Percentiles rank a stretch among this genome's conserved stretches.
Conservation (phyloP, 441 rosid species). For the Pelargonium myrrhifolium region DNA sequence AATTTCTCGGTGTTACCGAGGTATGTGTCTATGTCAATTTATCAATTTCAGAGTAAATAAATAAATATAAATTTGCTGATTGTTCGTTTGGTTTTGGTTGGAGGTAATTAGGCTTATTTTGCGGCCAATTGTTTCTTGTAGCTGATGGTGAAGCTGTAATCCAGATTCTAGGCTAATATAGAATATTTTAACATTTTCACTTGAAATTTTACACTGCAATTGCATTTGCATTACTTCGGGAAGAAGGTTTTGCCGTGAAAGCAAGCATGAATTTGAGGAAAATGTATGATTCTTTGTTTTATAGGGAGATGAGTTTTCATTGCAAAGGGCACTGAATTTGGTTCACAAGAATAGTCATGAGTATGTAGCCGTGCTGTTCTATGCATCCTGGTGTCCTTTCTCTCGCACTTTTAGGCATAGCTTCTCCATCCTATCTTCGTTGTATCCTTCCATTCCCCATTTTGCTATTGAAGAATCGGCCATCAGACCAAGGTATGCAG, state of each 20-base stretch:
- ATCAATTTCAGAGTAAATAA: neutral
- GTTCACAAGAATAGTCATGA: conserved; percentile 46
- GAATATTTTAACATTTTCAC: too few relatives aligned
- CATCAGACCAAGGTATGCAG: conserved; percentile 66
- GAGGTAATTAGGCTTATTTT: neutral
- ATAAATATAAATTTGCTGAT: neutral
- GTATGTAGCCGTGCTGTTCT: conserved; percentile 75
- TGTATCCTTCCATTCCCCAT: conserved; percentile 63
- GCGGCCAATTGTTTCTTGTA: too few relatives aligned
- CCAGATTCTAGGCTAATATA: too few relatives aligned
- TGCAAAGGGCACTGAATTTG: conserved; percentile 58
- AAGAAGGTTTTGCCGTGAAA: neutral
- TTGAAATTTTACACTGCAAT: too few relatives aligned
- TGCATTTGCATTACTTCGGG: neutral
- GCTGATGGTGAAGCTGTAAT: too few relatives aligned
- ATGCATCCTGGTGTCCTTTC: conserved; percentile 95
- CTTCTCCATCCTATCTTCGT: conserved; percentile 55
- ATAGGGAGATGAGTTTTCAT: conserved; percentile 76
- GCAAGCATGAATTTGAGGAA: conserved; percentile 12
- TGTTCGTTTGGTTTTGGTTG: neutral
- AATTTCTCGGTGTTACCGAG: conserved; percentile 49
- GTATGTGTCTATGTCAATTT: conserved; percentile 25
- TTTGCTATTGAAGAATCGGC: conserved; percentile 74
- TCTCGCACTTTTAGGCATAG: conserved; percentile 62
- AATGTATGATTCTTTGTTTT: conserved; percentile 16